These are phyloP conservation scores for Penicillium simplicissimum DNA, from an alignment of 495 filamentous ascomycete genomes.

Conservation along the genomic window DNA sequence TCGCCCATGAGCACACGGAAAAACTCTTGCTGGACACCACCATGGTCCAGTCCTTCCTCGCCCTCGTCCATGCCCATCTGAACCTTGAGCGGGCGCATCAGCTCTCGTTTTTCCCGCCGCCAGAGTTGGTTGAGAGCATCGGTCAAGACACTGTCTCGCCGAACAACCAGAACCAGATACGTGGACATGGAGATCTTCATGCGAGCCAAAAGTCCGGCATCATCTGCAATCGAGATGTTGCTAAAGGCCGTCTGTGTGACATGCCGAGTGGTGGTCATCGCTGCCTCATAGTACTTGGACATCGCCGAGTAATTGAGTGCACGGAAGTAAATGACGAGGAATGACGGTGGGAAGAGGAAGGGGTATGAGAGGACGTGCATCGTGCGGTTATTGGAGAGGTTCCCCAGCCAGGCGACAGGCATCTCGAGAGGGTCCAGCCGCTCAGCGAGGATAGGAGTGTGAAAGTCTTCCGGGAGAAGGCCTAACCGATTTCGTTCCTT, in stretches of 20 bases:
- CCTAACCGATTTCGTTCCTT: constrained; percentile 62
- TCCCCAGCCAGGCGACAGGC: constrained; percentile 69
- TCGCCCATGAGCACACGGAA: constrained; percentile 80
- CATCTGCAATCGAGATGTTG: constrained; percentile 42
- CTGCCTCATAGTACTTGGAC: constrained; percentile 71
- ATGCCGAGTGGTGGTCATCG: constrained; percentile 62
- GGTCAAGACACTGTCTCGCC: constrained; percentile 65
- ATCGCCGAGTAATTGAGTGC: constrained; percentile 84
- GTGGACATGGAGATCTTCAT: constrained; percentile 64
- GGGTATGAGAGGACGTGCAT: constrained; percentile 79
- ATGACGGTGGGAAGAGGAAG: constrained; percentile 73
- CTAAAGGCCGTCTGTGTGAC: constrained; percentile 58
- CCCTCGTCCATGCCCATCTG: constrained; percentile 76
- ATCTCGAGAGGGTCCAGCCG: constrained; percentile 74
- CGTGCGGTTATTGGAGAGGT: constrained; percentile 55
- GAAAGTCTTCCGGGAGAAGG: constrained; percentile 66
- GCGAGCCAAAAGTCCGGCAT: constrained; percentile 56
- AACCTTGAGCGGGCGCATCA: constrained; percentile 84
- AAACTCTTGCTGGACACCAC: constrained; percentile 94
- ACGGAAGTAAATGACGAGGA: constrained; percentile 80
- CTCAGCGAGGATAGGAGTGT: constrained; percentile 73
- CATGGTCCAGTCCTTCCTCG: constrained; percentile 89
- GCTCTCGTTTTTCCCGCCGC: constrained; percentile 77
- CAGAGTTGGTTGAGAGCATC: constrained; percentile 89
- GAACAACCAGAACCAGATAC: constrained; percentile 76